Conservation (phyloP, 2,329 filamentous ascomycete genomes). For the Knufia petricola region DNA sequence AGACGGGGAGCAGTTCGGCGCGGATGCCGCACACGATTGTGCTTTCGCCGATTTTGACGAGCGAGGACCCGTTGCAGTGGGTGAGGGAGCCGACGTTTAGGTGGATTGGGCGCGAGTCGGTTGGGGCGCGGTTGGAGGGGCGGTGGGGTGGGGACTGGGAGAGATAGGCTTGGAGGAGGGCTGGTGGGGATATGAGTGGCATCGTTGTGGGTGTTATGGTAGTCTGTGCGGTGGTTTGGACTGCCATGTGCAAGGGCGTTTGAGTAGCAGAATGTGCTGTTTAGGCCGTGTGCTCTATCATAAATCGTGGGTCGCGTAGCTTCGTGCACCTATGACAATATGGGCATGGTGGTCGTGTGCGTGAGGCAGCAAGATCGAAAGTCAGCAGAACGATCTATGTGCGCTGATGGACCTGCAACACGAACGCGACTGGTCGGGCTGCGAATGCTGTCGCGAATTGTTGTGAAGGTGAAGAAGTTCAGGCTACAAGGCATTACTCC, state of each 20-base stretch:
- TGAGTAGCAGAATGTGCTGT: too few species aligned
- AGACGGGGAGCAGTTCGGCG: constrained; percentile 68
- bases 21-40: constrained; percentile 90
- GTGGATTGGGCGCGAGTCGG: constrained; percentile 60
- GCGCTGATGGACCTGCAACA: too few species aligned
- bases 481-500: constrained; percentile 3
- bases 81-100: constrained; percentile 77
- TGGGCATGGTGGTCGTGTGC: too few species aligned
- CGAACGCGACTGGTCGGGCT: too few species aligned
- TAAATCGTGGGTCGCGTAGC: too few species aligned
- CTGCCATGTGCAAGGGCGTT: not conserved
- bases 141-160: constrained; percentile 54
- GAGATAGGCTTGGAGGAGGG: constrained; percentile 84
- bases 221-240: not conserved
- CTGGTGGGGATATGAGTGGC: constrained; percentile 48
- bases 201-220: constrained; percentile 18
- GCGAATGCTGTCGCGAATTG: too few species aligned
- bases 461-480: not conserved
- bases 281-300: too few species aligned
- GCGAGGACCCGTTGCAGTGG: constrained; percentile 80
- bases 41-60: constrained; percentile 70
- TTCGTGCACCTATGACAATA: too few species aligned
- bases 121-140: constrained; percentile 68
- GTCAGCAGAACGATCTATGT: too few species aligned
- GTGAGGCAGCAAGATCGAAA: too few species aligned